Conservation (phyloP, 257 asterid genomes). For the Prunella vulgaris region DNA sequence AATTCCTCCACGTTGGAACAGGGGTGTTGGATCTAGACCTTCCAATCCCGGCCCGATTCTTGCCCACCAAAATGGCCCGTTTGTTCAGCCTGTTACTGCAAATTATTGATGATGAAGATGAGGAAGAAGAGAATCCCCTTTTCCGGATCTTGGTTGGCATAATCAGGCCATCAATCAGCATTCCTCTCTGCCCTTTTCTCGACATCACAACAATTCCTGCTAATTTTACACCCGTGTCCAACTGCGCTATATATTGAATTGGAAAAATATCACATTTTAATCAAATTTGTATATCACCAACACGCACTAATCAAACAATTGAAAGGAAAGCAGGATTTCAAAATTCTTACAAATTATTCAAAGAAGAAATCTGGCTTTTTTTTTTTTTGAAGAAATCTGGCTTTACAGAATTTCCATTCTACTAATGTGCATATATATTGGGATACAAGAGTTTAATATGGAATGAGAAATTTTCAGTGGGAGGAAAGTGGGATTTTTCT, state of each 20-base stretch:
- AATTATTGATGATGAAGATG: conserved; percentile 75
- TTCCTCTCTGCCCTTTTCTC: conserved; percentile 3
- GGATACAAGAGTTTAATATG: conserved; percentile 16
- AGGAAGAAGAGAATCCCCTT: conserved; percentile 85
- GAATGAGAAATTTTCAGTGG: conserved; percentile 28
- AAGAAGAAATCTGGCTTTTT: neutral
- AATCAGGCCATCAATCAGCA: conserved; percentile 43
- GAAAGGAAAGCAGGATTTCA: neutral
- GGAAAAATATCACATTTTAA: neutral
- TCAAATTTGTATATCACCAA: neutral
- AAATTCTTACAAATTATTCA: conserved; percentile 29
- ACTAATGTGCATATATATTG: conserved; percentile 14
- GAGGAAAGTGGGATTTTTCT: conserved; percentile 23
- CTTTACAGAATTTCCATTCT: conserved; percentile 4
- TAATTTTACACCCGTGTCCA: too few relatives aligned
- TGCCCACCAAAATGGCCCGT: conserved; percentile 78
- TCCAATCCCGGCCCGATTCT: conserved; percentile 53
- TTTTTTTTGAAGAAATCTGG: neutral
- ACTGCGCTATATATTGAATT: too few relatives aligned
- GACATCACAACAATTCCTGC: neutral
- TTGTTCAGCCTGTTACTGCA: conserved; percentile 55
- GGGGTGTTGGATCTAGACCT: conserved; percentile 91
- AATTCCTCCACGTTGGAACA: conserved; percentile 79
- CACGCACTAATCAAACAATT: conserved; percentile 6
- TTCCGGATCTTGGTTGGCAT: conserved; percentile 76